These are phyloP conservation scores for Malus orientalis DNA, from an alignment of 306 rosid genomes.

Conservation along the genomic window DNA sequence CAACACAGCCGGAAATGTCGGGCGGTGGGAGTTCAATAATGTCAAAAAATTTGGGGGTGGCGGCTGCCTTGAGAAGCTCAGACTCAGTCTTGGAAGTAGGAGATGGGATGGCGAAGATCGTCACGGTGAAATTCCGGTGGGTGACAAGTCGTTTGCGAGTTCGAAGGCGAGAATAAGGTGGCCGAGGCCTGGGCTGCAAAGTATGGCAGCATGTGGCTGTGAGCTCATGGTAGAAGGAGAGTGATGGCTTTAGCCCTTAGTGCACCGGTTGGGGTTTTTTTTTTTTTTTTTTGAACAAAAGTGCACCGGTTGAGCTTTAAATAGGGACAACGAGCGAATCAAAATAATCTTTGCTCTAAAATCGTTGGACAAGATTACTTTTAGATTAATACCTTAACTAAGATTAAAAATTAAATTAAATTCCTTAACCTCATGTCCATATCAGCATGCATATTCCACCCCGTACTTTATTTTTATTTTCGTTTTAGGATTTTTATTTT, in stretches of 20 bases:
- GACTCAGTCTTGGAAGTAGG: conserved; percentile 21
- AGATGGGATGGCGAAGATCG: conserved; percentile 31
- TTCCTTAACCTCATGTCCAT: no score
- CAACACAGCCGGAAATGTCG: conserved; percentile 1
- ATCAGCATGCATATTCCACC: no score
- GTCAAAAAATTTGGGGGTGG: conserved; percentile 5
- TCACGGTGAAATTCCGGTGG: conserved; percentile 23
- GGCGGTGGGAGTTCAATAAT: conserved; percentile 27
- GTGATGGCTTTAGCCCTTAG: not conserved
- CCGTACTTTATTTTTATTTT: no score
- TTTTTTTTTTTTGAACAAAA: no score
- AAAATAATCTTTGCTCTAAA: no score
- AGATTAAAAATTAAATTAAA: no score
- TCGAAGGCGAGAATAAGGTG: conserved; percentile 46
- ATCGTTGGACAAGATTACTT: no score
- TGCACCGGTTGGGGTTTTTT: no score
- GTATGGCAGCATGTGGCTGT: conserved; percentile 26
- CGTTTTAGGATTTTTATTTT: no score
- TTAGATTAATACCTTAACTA: no score
- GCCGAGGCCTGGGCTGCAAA: conserved; percentile 52
- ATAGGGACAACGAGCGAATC: no score
- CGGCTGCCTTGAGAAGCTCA: conserved; percentile 13
- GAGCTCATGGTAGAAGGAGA: not conserved
- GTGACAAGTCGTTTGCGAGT: conserved; percentile 28
- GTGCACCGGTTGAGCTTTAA: no score